These are phyloP conservation scores for Theobroma grandiflorum DNA, from an alignment of 441 rosid species.

Conservation along the genomic window DNA sequence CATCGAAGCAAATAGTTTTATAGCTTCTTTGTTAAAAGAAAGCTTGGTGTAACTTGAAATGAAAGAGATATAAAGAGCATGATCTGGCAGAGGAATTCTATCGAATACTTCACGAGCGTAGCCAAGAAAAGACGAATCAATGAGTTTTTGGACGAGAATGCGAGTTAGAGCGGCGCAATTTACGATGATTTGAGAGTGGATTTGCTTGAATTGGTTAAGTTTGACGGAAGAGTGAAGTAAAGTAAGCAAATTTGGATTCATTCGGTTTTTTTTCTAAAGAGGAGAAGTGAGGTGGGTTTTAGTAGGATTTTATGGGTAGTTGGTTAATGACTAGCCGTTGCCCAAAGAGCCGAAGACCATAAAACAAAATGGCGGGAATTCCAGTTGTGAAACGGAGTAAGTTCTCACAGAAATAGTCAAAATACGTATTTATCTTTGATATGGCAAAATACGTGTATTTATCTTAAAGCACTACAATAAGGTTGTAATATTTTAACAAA, in stretches of 20 bases:
- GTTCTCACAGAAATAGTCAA: too few relatives aligned
- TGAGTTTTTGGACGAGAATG: background rate
- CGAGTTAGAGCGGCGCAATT: background rate
- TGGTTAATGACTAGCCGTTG: background rate
- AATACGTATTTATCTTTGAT: too few relatives aligned
- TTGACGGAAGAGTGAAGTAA: background rate
- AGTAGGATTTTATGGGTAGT: background rate
- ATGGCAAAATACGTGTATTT: too few relatives aligned
- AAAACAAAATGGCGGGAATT: conserved; percentile 19
- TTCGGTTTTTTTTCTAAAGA: background rate
- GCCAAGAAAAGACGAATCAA: background rate
- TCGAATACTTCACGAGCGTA: background rate
- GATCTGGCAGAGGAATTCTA: background rate
- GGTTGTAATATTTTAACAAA: too few relatives aligned
- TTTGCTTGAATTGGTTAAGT: background rate
- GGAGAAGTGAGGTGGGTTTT: too few relatives aligned
- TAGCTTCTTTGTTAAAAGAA: background rate
- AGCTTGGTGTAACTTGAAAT: background rate
- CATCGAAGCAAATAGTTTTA: background rate
- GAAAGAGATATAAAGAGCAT: background rate
- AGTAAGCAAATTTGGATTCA: background rate
- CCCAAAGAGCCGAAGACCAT: background rate
- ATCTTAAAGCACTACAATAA: too few relatives aligned
- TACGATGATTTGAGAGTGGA: background rate
- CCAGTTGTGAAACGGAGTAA: background rate